Conservation (phyloP, 345 rosid species). For the Arabis alpina region DNA sequence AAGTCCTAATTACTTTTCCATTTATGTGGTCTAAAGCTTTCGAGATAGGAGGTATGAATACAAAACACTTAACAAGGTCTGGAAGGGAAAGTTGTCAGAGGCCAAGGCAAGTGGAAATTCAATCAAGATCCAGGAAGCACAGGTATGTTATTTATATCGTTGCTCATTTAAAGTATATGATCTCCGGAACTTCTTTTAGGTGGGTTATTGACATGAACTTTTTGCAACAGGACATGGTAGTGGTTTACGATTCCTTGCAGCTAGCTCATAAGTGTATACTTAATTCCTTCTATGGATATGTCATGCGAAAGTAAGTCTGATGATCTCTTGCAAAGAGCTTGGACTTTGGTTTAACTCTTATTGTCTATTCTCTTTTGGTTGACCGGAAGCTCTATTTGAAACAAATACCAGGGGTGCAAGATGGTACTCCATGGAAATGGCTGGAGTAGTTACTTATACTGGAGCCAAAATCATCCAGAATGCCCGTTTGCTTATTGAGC, state of each 20-base stretch:
- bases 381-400: slow-evolving; percentile 30
- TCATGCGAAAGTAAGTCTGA: slow-evolving; percentile 93
- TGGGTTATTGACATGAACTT: slow-evolving; percentile 34
- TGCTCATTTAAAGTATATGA: slow-evolving; percentile 20
- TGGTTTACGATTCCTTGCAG: slow-evolving; percentile 96
- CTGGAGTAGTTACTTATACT: slow-evolving; percentile 98
- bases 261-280: slow-evolving; percentile 97
- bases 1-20: slow-evolving; percentile 23
- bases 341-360: slow-evolving; percentile 27
- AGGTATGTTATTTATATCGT: slow-evolving; percentile 50
- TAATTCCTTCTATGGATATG: slow-evolving; percentile 98
- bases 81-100: slow-evolving; percentile 98
- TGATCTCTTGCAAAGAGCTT: slow-evolving; percentile 24
- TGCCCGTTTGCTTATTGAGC: slow-evolving; percentile 90
- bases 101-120: slow-evolving; percentile 95
- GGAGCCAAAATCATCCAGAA: slow-evolving; percentile 99
- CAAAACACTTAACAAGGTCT: slow-evolving; percentile 92
- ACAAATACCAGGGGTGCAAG: slow-evolving; percentile 84
- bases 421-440: slow-evolving; percentile 99
- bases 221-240: slow-evolving; percentile 88
- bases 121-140: slow-evolving; percentile 96
- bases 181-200: slow-evolving; percentile 7
- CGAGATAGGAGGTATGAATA: slow-evolving; percentile 98
- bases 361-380: slow-evolving; percentile 31
- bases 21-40: slow-evolving; percentile 60